These are phyloP conservation scores for Diospyros lotus DNA, from an alignment of 148 eudicot genomes.

Conservation along the genomic window DNA sequence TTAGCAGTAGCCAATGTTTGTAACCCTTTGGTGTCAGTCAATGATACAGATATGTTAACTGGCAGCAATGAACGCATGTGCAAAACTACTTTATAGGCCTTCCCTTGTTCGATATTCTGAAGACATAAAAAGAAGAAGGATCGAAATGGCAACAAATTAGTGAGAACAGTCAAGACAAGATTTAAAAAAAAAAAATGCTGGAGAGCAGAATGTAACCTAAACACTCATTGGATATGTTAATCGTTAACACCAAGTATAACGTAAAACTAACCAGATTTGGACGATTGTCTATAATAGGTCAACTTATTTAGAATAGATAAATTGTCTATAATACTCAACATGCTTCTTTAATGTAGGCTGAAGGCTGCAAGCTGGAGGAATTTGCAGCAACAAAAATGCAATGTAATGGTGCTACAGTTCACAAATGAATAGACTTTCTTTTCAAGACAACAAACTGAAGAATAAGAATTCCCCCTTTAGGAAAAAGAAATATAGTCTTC, in stretches of 20 bases:
- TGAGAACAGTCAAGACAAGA: not conserved
- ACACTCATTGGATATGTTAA: not conserved
- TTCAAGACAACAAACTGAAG: not conserved
- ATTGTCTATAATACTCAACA: not conserved
- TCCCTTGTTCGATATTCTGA: conserved; percentile 89
- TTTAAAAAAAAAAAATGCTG: not conserved
- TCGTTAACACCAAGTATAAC: not conserved
- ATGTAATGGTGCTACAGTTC: not conserved
- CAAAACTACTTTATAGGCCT: conserved; percentile 69
- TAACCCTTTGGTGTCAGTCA: conserved; percentile 59
- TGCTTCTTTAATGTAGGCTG: conserved; percentile 3
- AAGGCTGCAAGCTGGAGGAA: not conserved
- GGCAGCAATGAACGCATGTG: conserved; percentile 63
- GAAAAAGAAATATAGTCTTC: not conserved
- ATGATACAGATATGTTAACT: conserved; percentile 54
- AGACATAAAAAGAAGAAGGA: conserved; percentile 11
- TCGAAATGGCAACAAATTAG: conserved; percentile 9
- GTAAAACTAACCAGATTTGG: not conserved
- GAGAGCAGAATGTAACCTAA: not conserved
- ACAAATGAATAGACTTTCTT: not conserved
- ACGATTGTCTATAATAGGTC: not conserved
- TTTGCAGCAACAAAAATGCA: not conserved
- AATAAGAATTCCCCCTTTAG: not conserved
- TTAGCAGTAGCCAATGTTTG: conserved; percentile 54
- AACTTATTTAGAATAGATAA: no score